Conservation (phyloP, 805 yeast species). For the Cyberlindnera galapagoensis region DNA sequence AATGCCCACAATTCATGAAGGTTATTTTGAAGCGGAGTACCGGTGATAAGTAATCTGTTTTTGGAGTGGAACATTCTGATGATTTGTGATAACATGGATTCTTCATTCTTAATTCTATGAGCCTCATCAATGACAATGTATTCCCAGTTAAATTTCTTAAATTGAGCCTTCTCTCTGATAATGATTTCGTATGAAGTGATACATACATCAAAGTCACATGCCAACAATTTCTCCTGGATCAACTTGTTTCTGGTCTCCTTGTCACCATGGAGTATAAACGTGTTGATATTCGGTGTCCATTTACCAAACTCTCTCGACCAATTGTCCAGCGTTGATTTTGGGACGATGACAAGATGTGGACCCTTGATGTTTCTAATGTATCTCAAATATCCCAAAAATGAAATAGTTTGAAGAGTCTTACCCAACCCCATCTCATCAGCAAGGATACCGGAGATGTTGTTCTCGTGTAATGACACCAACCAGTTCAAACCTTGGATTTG, state of each 20-base stretch:
- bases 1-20: constrained; percentile 79
- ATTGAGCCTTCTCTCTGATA: constrained; percentile 62
- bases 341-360: constrained; percentile 71
- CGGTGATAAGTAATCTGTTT: constrained; percentile 68
- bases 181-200: constrained; percentile 64
- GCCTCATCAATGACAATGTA: constrained; percentile 80
- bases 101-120: constrained; percentile 72
- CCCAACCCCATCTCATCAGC: constrained; percentile 90
- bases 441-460: constrained; percentile 65
- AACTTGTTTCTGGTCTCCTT: constrained; percentile 57
- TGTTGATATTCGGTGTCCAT: constrained; percentile 78
- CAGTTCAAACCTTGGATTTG: constrained; percentile 80
- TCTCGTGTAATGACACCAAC: constrained; percentile 63
- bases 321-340: constrained; percentile 74
- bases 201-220: constrained; percentile 67
- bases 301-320: constrained; percentile 72
- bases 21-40: constrained; percentile 78
- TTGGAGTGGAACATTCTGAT: constrained; percentile 65
- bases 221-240: constrained; percentile 41
- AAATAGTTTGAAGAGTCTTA: constrained; percentile 73
- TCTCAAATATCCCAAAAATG: constrained; percentile 61
- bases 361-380: constrained; percentile 55
- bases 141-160: constrained; percentile 66
- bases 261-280: constrained; percentile 67
- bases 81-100: constrained; percentile 56